phyloP scores from a whole-genome alignment of 176 grass and related monocot genomes.

The Lolium perenne region DNA sequence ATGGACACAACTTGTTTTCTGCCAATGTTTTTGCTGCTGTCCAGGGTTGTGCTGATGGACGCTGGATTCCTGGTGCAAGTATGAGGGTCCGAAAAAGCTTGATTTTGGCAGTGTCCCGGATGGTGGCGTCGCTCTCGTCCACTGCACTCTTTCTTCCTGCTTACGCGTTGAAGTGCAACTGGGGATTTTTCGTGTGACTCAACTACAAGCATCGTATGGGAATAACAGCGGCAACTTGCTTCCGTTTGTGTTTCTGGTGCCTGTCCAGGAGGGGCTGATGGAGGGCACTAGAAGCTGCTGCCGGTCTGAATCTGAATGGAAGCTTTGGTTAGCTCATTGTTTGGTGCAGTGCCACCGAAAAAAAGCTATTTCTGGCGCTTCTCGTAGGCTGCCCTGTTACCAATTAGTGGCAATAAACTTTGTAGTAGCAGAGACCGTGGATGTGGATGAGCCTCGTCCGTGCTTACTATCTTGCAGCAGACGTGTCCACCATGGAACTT shows the following conservation, averaged over 20 bases:
- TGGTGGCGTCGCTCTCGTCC: no score
- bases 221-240: not conserved
- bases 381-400: no score
- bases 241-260: not conserved
- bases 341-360: not conserved
- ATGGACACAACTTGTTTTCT: conserved; percentile 7
- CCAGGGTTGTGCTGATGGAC: not conserved
- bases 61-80: not conserved
- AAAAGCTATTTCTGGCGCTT: not conserved
- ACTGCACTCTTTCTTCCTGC: not conserved
- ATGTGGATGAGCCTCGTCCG: no score
- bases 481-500: no score
- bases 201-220: not conserved
- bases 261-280: conserved; percentile 12
- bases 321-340: not conserved
- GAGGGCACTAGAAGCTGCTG: not conserved
- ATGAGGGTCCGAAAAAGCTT: not conserved
- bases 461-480: no score
- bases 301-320: not conserved
- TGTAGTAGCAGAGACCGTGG: no score
- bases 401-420: no score
- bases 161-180: not conserved
- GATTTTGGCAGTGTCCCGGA: not conserved
- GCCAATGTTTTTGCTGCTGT: conserved; percentile 13
- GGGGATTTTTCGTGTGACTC: not conserved